Conservation (phyloP, 345 rosid genomes). For the Xanthoceras sorbifolium region DNA sequence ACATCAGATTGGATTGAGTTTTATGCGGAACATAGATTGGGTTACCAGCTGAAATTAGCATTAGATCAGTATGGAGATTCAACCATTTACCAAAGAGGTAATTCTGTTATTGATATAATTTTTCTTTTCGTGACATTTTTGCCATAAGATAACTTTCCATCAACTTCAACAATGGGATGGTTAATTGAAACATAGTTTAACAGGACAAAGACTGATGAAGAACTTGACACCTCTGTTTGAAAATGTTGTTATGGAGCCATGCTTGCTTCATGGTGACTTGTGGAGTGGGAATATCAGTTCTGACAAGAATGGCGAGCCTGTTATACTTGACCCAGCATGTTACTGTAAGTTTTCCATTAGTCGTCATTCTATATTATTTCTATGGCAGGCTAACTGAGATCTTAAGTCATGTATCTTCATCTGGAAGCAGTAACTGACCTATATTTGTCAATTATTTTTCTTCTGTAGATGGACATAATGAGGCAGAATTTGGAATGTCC, state of each 20-base stretch:
- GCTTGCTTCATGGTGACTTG: constrained; percentile 93
- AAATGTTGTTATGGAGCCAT: constrained; percentile 61
- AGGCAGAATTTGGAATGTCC: constrained; percentile 97
- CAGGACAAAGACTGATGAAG: constrained; percentile 76
- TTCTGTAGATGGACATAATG: constrained; percentile 76
- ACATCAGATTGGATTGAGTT: constrained; percentile 84
- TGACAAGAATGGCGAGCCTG: constrained; percentile 80
- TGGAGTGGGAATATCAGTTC: constrained; percentile 94
- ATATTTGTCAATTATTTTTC: background rate
- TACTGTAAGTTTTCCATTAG: constrained; percentile 53
- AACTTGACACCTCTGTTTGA: constrained; percentile 79
- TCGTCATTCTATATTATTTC: constrained; percentile 12
- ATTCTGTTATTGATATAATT: background rate
- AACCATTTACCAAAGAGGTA: constrained; percentile 78
- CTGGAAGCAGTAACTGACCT: background rate
- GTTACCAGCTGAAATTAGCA: constrained; percentile 81
- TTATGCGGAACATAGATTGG: constrained; percentile 82
- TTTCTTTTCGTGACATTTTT: background rate
- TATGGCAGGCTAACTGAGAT: background rate
- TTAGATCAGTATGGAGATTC: constrained; percentile 71
- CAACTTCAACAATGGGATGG: background rate
- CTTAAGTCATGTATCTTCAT: background rate
- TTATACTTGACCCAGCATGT: constrained; percentile 96
- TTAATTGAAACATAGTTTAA: constrained; percentile 15
- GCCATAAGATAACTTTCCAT: background rate